These are phyloP conservation scores for Iberis pinnata DNA, from an alignment of 345 rosid genomes.

Conservation along the genomic window DNA sequence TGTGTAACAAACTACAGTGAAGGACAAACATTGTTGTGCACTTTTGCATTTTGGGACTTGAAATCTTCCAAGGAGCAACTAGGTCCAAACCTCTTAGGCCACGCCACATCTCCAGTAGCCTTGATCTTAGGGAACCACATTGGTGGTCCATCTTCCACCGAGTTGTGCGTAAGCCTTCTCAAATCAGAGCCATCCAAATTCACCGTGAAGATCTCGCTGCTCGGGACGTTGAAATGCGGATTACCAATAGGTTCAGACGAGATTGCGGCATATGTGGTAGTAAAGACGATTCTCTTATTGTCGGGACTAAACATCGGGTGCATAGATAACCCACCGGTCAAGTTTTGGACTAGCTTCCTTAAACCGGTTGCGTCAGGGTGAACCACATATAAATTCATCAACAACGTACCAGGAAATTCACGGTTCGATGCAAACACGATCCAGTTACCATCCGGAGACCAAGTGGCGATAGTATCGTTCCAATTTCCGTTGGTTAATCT, in stretches of 20 bases:
- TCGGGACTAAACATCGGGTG: conserved; percentile 80
- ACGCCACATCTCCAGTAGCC: conserved; percentile 44
- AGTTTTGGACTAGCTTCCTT: conserved; percentile 51
- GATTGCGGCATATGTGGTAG: conserved; percentile 57
- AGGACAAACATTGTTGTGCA: conserved; percentile 12
- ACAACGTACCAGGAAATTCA: conserved; percentile 52
- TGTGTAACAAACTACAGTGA: conserved; percentile 4
- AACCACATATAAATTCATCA: conserved; percentile 55
- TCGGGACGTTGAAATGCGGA: conserved; percentile 63
- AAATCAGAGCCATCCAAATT: conserved; percentile 72
- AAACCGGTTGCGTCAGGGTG: conserved; percentile 78
- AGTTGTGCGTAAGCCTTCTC: conserved; percentile 69
- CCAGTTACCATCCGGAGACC: conserved; percentile 78
- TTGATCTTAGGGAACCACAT: conserved; percentile 53
- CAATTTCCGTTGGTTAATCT: conserved; percentile 66
- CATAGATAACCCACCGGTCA: conserved; percentile 49
- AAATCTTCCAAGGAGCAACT: conserved; percentile 60
- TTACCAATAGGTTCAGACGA: conserved; percentile 86
- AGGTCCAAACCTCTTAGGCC: conserved; percentile 36
- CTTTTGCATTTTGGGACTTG: conserved; percentile 36
- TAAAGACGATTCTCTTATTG: conserved; percentile 52
- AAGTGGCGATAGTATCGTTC: conserved; percentile 82
- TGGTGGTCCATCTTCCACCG: conserved; percentile 77
- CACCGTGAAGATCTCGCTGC: conserved; percentile 69
- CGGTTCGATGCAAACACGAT: conserved; percentile 77